phyloP scores from a whole-genome alignment of 257 asterid genomes.

The Jaltomata sinuosa region DNA sequence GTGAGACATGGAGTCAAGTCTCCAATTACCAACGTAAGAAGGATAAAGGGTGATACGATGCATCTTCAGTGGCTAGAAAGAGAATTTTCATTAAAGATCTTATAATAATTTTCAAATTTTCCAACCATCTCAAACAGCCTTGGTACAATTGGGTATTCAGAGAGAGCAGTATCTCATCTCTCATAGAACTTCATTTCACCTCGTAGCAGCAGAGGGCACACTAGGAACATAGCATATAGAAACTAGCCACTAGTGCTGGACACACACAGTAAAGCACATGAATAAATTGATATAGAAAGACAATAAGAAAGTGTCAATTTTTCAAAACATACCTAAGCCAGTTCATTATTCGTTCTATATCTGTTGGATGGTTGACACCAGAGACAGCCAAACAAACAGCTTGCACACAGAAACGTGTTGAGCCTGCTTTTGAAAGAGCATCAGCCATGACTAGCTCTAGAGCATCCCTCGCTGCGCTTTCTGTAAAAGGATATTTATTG shows the following conservation, averaged over 20 bases:
- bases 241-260: background rate
- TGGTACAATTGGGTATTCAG: background rate
- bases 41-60: background rate
- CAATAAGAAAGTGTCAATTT: background rate
- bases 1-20: background rate
- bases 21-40: background rate
- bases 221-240: background rate
- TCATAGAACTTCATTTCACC: background rate
- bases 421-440: slow-evolving; percentile 57
- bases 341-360: slow-evolving; percentile 48
- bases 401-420: slow-evolving; percentile 54
- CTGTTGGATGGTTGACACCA: slow-evolving; percentile 75
- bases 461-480: slow-evolving; percentile 70
- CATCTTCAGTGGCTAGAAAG: background rate
- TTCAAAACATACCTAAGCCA: slow-evolving; percentile 57
- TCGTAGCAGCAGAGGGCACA: background rate
- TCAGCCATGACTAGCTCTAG: slow-evolving; percentile 77
- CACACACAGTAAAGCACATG: background rate
- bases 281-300: background rate
- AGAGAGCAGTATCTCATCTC: background rate
- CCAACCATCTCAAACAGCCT: background rate
- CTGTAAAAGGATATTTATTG: slow-evolving; percentile 17
- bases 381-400: slow-evolving; percentile 83
- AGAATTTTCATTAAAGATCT: background rate
- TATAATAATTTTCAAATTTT: background rate